Conservation (phyloP, 2,329 filamentous ascomycete genomes). For the Pseudogymnoascus sp. region DNA sequence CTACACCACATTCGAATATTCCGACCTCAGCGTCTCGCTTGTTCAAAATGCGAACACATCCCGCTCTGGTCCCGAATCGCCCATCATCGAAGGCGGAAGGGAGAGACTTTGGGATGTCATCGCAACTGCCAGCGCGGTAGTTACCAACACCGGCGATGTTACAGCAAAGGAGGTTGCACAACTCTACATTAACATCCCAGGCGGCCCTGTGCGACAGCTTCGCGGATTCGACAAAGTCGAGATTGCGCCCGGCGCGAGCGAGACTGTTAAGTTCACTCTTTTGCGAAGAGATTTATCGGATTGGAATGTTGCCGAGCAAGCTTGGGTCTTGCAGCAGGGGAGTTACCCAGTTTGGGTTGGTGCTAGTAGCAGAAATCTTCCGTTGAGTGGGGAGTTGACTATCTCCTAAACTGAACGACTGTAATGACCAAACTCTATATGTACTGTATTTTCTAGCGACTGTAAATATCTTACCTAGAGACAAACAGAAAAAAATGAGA, state of each 20-base stretch:
- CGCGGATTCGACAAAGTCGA: constrained; percentile 73
- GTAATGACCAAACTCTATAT: background rate
- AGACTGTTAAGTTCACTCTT: constrained; percentile 58
- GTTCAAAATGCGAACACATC: background rate
- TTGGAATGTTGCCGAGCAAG: constrained; percentile 69
- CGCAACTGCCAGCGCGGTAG: constrained; percentile 45
- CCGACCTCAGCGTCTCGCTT: constrained; percentile 9
- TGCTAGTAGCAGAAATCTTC: constrained; percentile 24
- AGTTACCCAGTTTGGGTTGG: constrained; percentile 27
- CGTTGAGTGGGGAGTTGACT: constrained; percentile 19
- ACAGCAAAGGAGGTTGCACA: constrained; percentile 45
- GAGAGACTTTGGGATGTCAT: constrained; percentile 54
- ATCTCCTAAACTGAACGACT: background rate
- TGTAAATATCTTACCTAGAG: background rate
- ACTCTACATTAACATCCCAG: constrained; percentile 71
- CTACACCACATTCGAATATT: constrained; percentile 43
- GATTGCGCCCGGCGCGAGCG: constrained; percentile 58
- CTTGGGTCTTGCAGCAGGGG: constrained; percentile 55
- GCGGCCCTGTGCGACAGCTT: constrained; percentile 48
- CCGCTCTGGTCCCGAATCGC: background rate
- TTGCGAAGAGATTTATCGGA: constrained; percentile 77
- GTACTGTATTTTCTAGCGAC: background rate
- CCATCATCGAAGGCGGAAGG: constrained; percentile 36
- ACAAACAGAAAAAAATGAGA: background rate
- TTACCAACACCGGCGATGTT: constrained; percentile 54